These are phyloP conservation scores for Talaromyces sp. DNA, from an alignment of 2,329 filamentous ascomycete genomes.

Conservation along the genomic window DNA sequence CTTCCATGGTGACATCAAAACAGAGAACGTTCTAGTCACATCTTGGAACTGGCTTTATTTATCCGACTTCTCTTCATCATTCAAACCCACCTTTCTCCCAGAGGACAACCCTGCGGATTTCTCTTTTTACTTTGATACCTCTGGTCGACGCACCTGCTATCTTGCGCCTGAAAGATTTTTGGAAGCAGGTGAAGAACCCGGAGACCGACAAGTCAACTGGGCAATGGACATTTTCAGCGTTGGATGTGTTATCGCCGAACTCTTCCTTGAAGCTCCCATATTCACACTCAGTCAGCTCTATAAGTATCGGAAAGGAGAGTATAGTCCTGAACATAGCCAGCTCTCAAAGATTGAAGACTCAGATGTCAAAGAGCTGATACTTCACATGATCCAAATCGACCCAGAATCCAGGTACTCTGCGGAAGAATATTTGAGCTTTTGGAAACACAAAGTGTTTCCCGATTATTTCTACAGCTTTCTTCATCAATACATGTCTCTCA, in stretches of 20 bases:
- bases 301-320: constrained; percentile 88
- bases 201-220: constrained; percentile 66
- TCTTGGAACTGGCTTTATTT: constrained; percentile 99
- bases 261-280: constrained; percentile 93
- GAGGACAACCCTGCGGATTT: constrained; percentile 97
- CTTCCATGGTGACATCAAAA: constrained; percentile 98
- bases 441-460: constrained; percentile 86
- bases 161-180: constrained; percentile 90
- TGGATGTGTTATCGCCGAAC: constrained; percentile 92
- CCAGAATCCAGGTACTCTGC: constrained; percentile 88
- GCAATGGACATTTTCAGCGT: constrained; percentile 99
- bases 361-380: constrained; percentile 80
- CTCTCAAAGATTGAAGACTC: constrained; percentile 81
- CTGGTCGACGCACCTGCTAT: constrained; percentile 86
- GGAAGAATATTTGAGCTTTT: constrained; percentile 89
- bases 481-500: constrained; percentile 94
- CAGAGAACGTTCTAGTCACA: constrained; percentile 92
- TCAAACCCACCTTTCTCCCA: constrained; percentile 88
- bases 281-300: constrained; percentile 96
- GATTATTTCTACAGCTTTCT: constrained; percentile 96
- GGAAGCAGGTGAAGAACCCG: constrained; percentile 60
- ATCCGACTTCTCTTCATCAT: constrained; percentile 92
- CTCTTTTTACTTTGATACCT: constrained; percentile 95
- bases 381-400: constrained; percentile 93
- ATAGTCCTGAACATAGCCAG: constrained; percentile 76